Conservation (phyloP, 2,329 filamentous ascomycete species). For the Dothidotthia symphoricarpi region DNA sequence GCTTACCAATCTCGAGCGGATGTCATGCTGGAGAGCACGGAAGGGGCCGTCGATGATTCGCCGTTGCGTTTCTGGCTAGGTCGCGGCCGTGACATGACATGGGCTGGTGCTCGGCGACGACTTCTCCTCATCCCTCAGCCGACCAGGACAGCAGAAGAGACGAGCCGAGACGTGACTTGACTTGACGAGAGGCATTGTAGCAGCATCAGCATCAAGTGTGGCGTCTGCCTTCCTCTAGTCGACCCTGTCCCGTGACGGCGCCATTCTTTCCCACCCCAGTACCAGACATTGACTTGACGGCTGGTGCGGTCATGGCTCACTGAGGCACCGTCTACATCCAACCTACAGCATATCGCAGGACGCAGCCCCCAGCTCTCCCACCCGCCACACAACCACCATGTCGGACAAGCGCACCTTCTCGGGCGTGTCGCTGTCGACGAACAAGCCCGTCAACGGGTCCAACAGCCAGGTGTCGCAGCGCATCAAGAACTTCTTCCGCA, state of each 20-base stretch:
- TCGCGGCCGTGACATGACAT: slow-evolving; percentile 15
- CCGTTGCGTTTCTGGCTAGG: slow-evolving; percentile 17
- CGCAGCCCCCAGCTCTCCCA: slow-evolving; percentile 9
- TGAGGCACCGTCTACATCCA: slow-evolving; percentile 22
- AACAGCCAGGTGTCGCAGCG: slow-evolving; percentile 60
- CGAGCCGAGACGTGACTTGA: no score
- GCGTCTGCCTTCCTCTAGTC: no score
- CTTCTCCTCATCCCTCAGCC: slow-evolving; percentile 3
- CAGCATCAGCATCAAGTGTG: no score
- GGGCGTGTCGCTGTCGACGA: slow-evolving; percentile 46
- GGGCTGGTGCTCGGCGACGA: slow-evolving; percentile 11
- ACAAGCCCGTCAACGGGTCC: slow-evolving; percentile 50
- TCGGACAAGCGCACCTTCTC: slow-evolving; percentile 52
- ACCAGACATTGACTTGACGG: no score
- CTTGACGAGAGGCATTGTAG: no score
- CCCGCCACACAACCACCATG: slow-evolving; percentile 27
- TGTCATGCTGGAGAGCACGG: slow-evolving; percentile 13
- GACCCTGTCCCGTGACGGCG: slow-evolving; percentile 11
- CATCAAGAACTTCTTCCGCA: slow-evolving; percentile 69
- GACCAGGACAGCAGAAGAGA: no score
- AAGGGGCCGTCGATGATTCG: slow-evolving; percentile 21
- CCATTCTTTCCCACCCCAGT: slow-evolving; percentile 30
- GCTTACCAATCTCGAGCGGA: slow-evolving; percentile 33
- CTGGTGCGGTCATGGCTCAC: slow-evolving; percentile 35
- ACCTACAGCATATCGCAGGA: slow-evolving; percentile 14